Evolutionary conservation across 495 filamentous ascomycete species (phyloP), one percentile per base, ranked within the genome.

Genomic region (Penicillium antarcticum): DNA sequence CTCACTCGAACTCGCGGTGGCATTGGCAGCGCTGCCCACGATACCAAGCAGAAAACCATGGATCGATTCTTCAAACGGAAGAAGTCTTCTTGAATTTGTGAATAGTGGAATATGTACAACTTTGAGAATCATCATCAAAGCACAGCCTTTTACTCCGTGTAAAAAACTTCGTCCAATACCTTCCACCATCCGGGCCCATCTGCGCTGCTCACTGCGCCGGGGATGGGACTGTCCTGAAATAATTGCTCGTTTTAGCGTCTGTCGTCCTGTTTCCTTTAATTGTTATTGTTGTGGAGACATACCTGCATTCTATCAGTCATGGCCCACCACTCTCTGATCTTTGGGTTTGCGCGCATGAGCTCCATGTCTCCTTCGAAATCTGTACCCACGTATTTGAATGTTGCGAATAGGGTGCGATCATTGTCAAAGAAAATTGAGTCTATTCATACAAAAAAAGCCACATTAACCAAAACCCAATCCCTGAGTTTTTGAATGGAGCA

Each of bases 281-380:
- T 11, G 16, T 12, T 34, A 31, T 34, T 48, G 23, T 7, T 35
- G 23, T 5, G 31, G 14, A 34, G 17, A 70, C 68, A 75, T 60
- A 71, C 80, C 68, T 91, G 87, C 71, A 84, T 85, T 13, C 72
- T 70, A 68, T 91, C 87, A 17, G 87, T 90, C 80, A 91, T 84
- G 26, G 71, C 72, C 87, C 87, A 91, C 87, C 87, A 91, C 63
- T 88, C 83, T 36, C 80, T 76, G 16, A 90, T 84, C 53, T 85
- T 87, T 2, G 80, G 76, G 58, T 87, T 86, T 18, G 76, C 79
- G 5, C 73, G 67, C 87, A 89, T 90, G 42, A 71, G 72, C 68
- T 78, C 73, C 87, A 90, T 90, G 69, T 89, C 87, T 1, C 68
- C 81, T 1, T 78, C 83, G 31, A 78, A 89, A 66, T 88, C 80